Percentiles rank a stretch among this genome's conserved stretches.
phyloP scores from a whole-genome alignment of 345 rosid species.

The Syzygium jambos region DNA sequence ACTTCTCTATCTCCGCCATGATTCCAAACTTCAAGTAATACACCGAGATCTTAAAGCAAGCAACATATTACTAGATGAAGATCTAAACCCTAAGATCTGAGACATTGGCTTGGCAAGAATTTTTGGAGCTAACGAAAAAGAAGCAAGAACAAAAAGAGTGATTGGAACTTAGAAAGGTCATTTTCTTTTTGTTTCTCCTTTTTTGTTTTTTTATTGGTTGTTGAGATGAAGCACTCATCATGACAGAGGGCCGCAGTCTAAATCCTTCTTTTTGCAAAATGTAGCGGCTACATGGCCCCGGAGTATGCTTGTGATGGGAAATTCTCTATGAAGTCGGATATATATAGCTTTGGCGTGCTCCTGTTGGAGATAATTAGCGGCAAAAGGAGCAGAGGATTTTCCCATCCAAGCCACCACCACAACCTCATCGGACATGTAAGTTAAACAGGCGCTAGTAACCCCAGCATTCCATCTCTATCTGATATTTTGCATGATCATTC shows the following conservation, averaged over 20 bases:
- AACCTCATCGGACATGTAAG: conserved; percentile 13
- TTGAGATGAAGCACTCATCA: not conserved
- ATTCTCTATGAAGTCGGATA: conserved; percentile 37
- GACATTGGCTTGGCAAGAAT: conserved; percentile 49
- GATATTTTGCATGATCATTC: not conserved
- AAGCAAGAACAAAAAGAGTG: conserved; percentile 29
- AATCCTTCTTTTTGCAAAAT: conserved; percentile 5
- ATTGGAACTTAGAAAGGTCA: conserved; percentile 42
- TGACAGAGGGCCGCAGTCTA: no score
- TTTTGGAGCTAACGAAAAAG: conserved; percentile 28
- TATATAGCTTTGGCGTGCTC: conserved; percentile 36
- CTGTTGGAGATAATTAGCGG: conserved; percentile 38
- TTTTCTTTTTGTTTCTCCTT: no score
- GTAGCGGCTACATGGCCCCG: not conserved
- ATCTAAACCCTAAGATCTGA: conserved; percentile 44
- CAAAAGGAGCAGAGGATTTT: conserved; percentile 28
- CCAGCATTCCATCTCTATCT: not conserved
- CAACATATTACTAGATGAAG: conserved; percentile 31
- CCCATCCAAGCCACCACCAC: conserved; percentile 9
- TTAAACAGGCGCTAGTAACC: not conserved
- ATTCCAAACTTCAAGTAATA: conserved; percentile 36
- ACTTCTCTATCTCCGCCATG: conserved; percentile 47
- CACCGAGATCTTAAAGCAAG: conserved; percentile 49
- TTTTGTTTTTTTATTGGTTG: no score
- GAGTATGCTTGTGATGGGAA: conserved; percentile 26